These are phyloP conservation scores for Boletellus sp. DNA, from an alignment of 768 basidiomycete species.

Conservation along the genomic window DNA sequence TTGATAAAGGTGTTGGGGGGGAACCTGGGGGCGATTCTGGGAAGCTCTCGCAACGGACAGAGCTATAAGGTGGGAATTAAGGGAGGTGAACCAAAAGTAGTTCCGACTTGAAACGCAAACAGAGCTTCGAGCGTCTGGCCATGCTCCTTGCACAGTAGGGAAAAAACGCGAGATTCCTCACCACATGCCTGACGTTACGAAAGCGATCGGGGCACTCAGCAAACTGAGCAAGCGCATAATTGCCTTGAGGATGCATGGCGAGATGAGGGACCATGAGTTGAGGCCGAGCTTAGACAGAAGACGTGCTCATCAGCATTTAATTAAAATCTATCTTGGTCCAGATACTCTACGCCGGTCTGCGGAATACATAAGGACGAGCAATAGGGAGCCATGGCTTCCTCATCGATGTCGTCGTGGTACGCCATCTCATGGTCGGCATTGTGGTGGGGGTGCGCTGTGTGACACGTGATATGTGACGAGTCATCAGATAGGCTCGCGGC, in stretches of 20 bases:
- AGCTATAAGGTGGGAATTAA: slow-evolving; percentile 30
- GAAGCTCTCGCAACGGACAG: slow-evolving; percentile 13
- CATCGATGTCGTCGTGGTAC: no score
- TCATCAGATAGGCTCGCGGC: no score
- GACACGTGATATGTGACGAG: no score
- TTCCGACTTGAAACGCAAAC: slow-evolving; percentile 33
- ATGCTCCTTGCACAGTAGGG: no score
- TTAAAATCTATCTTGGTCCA: slow-evolving; percentile 33
- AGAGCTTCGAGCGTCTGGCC: slow-evolving; percentile 33
- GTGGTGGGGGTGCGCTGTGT: no score
- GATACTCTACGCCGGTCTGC: slow-evolving; percentile 33
- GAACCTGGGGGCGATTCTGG: slow-evolving; percentile 23
- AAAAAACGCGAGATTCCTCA: slow-evolving; percentile 34
- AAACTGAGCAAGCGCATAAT: slow-evolving; percentile 36
- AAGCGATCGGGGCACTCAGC: slow-evolving; percentile 34
- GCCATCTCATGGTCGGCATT: no score
- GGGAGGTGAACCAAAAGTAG: slow-evolving; percentile 23
- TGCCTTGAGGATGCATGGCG: slow-evolving; percentile 33
- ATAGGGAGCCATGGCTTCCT: slow-evolving; percentile 30
- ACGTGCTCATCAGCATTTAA: slow-evolving; percentile 26
- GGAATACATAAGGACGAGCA: slow-evolving; percentile 35
- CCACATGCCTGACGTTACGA: slow-evolving; percentile 33
- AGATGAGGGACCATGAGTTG: slow-evolving; percentile 27
- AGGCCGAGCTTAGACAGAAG: no score
- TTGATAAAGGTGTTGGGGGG: no score